A percentile compares a stretch with the other conserved stretches of the same genome.
Evolutionary conservation across 768 basidiomycete genomes (phyloP).

Genomic region (Lactarius vividus): DNA sequence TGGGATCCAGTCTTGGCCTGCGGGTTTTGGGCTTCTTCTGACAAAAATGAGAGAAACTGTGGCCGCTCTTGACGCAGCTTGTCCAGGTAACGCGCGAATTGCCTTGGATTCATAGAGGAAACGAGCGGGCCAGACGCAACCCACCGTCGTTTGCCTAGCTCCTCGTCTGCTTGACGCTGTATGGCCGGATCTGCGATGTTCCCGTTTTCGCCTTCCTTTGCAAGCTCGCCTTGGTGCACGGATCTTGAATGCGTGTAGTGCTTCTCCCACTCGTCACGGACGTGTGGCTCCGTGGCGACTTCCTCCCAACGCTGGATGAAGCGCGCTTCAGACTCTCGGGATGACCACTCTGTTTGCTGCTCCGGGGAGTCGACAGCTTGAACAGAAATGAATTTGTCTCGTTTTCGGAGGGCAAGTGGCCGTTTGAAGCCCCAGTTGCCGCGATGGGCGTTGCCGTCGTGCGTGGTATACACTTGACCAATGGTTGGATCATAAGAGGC

Average conservation of each 20-base stretch:
- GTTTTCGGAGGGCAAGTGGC: constrained; percentile 64
- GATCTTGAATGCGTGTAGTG: constrained; percentile 23
- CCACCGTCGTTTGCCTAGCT: constrained; percentile 4
- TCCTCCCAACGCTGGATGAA: constrained; percentile 69
- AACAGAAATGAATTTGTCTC: constrained; percentile 63
- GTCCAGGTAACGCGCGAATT: constrained; percentile 60
- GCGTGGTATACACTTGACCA: constrained; percentile 72
- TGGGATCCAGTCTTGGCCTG: constrained; percentile 7
- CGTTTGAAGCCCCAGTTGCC: constrained; percentile 88
- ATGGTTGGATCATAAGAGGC: constrained; percentile 75
- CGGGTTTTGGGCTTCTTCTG: constrained; percentile 27
- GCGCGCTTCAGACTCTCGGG: constrained; percentile 60
- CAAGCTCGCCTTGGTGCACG: constrained; percentile 14
- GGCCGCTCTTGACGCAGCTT: constrained; percentile 56
- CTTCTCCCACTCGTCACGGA: constrained; percentile 40
- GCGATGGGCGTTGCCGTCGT: constrained; percentile 65
- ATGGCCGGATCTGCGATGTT: constrained; percentile 6
- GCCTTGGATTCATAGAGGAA: constrained; percentile 53
- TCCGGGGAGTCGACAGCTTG: constrained; percentile 67
- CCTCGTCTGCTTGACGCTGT: constrained; percentile 5
- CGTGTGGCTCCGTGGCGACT: constrained; percentile 43
- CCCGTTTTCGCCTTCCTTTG: constrained; percentile 14
- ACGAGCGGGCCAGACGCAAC: constrained; percentile 47
- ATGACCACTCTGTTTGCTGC: constrained; percentile 76
- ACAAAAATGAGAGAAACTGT: constrained; percentile 50